These are phyloP conservation scores for Symbiodinium pilosum DNA, from an alignment of 73 alveolate species.

Conservation along the genomic window DNA sequence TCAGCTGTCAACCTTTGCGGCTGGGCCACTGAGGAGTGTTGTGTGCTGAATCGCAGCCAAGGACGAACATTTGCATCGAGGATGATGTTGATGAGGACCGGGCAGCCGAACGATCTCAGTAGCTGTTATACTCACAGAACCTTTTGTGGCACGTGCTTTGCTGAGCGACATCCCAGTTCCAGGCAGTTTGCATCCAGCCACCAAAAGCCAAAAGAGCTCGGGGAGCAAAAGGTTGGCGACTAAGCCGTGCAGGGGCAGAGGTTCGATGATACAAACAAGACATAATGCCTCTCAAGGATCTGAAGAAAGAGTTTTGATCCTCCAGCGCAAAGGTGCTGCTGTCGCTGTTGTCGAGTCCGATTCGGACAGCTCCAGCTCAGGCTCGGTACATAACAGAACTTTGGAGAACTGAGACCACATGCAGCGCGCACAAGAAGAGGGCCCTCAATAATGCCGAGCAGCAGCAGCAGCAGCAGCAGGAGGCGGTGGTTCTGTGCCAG, in stretches of 20 bases:
- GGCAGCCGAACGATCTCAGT: not conserved
- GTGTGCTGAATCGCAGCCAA: not conserved
- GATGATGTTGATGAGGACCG: not conserved
- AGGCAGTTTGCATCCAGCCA: not conserved
- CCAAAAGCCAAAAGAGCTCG: not conserved
- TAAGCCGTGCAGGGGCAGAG: too few relatives aligned
- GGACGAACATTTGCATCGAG: not conserved
- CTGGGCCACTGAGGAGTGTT: too few relatives aligned
- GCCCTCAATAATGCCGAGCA: too few relatives aligned
- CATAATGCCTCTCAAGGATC: too few relatives aligned
- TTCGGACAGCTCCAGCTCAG: conserved; percentile 17
- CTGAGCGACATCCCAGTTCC: not conserved
- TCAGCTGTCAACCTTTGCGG: not conserved
- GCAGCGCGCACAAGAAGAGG: too few relatives aligned
- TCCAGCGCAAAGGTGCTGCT: not conserved
- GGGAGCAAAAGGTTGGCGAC: not conserved
- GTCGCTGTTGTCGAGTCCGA: not conserved
- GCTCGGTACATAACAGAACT: too few relatives aligned
- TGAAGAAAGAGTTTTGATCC: too few relatives aligned
- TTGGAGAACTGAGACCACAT: too few relatives aligned
- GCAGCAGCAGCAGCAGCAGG: too few relatives aligned
- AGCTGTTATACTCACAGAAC: too few relatives aligned
- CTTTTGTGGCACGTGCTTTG: not conserved
- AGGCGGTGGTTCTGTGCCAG: too few relatives aligned
- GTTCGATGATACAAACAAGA: too few relatives aligned